Conservation (phyloP, 2,329 filamentous ascomycete genomes). For the Aspergillus novoparasiticus region DNA sequence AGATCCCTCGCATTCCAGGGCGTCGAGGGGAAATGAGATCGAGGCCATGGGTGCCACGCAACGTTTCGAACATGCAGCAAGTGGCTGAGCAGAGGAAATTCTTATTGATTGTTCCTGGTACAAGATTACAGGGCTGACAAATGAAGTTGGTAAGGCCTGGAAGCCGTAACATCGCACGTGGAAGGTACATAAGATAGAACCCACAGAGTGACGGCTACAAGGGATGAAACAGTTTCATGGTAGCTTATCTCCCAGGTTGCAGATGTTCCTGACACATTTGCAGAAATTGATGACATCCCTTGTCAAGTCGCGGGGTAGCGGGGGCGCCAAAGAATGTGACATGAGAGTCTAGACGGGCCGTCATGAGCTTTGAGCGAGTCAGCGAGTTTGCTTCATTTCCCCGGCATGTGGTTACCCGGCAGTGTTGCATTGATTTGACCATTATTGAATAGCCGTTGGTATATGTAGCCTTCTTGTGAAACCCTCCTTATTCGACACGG, state of each 20-base stretch:
- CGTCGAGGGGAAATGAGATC: neutral
- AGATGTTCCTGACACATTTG: neutral
- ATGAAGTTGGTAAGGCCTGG: neutral
- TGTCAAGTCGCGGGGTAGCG: neutral
- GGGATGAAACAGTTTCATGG: neutral
- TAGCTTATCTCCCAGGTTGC: neutral
- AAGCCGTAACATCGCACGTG: neutral
- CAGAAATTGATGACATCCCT: neutral
- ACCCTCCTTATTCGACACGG: neutral
- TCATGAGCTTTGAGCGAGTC: neutral
- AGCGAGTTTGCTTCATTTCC: neutral
- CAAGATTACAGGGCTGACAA: neutral
- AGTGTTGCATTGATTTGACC: neutral
- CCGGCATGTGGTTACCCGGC: neutral
- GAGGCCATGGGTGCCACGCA: neutral
- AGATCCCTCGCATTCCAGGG: neutral
- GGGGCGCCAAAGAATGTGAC: neutral
- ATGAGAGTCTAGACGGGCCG: too few relatives aligned
- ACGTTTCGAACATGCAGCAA: neutral
- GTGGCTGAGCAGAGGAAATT: neutral
- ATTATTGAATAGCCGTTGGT: neutral
- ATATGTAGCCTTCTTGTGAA: neutral
- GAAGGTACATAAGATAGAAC: neutral
- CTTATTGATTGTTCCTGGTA: neutral
- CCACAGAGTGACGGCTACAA: neutral